Conservation (phyloP, 1,284 basidiomycete genomes). For the Lignosus rhinocerotis region DNA sequence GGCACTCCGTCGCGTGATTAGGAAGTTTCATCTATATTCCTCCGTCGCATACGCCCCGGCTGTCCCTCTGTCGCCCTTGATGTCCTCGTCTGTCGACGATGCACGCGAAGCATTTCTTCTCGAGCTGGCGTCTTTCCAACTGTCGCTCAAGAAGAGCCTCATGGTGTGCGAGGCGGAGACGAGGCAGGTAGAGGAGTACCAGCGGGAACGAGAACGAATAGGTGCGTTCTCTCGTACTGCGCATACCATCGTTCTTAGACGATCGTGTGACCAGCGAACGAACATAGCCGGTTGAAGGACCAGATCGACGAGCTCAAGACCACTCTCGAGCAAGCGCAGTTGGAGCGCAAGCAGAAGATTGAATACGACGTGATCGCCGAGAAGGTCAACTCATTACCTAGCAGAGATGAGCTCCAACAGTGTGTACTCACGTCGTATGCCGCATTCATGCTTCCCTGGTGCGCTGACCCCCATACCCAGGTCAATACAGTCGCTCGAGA, state of each 20-base stretch:
- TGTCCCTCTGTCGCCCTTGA: slow-evolving; percentile 38
- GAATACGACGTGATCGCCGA: slow-evolving; percentile 82
- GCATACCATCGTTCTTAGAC: slow-evolving; percentile 10
- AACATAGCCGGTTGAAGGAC: slow-evolving; percentile 60
- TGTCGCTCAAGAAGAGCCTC: slow-evolving; percentile 69
- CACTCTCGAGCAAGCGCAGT: slow-evolving; percentile 73
- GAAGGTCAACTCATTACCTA: slow-evolving; percentile 77
- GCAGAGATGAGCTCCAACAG: slow-evolving; percentile 71
- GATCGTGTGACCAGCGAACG: slow-evolving; percentile 50
- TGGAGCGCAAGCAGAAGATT: slow-evolving; percentile 71
- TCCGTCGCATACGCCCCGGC: slow-evolving; percentile 54
- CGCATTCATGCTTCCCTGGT: not conserved
- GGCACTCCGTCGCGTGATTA: slow-evolving; percentile 69
- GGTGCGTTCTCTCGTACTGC: slow-evolving; percentile 45
- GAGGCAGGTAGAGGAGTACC: slow-evolving; percentile 78
- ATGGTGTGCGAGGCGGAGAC: slow-evolving; percentile 83
- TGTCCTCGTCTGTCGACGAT: slow-evolving; percentile 54
- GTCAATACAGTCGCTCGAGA: slow-evolving; percentile 67
- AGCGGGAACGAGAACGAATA: slow-evolving; percentile 66
- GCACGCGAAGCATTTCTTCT: slow-evolving; percentile 75
- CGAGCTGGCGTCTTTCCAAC: slow-evolving; percentile 72
- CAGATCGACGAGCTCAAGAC: slow-evolving; percentile 78
- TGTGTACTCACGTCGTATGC: slow-evolving; percentile 36
- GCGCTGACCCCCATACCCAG: slow-evolving; percentile 37
- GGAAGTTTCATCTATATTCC: slow-evolving; percentile 74